A percentile compares a stretch with the other conserved stretches of the same genome.
These are phyloP conservation scores for Cladophialophora yegresii DNA, from an alignment of 2,329 filamentous ascomycete species.

Conservation along the genomic window DNA sequence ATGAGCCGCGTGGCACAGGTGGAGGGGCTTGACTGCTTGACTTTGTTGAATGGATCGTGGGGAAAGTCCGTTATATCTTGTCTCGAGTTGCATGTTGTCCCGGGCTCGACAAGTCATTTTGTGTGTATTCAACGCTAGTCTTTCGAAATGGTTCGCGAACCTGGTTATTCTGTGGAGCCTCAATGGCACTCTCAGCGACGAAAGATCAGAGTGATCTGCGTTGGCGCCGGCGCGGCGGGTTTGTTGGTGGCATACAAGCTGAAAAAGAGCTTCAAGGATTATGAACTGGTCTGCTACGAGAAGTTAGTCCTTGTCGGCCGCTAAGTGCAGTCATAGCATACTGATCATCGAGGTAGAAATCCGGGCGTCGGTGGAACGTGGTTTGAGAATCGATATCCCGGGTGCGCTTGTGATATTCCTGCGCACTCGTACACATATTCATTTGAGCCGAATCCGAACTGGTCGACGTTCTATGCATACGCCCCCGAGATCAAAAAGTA, in stretches of 20 bases:
- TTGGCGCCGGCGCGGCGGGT: slow-evolving; percentile 26
- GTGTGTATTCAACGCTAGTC: neutral
- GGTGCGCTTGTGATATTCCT: slow-evolving; percentile 28
- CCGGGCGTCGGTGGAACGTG: slow-evolving; percentile 46
- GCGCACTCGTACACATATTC: slow-evolving; percentile 29
- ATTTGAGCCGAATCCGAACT: slow-evolving; percentile 35
- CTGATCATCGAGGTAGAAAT: slow-evolving; percentile 26
- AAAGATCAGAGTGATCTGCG: slow-evolving; percentile 27
- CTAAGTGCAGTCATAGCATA: neutral
- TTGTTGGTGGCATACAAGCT: slow-evolving; percentile 26
- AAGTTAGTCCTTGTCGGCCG: slow-evolving; percentile 32
- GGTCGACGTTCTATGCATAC: slow-evolving; percentile 34
- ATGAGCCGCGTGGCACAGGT: neutral
- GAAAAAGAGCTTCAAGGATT: slow-evolving; percentile 36
- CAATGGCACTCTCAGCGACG: slow-evolving; percentile 11
- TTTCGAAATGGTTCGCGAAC: slow-evolving; percentile 12
- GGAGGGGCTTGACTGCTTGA: neutral
- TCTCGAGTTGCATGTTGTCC: neutral
- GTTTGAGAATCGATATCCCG: slow-evolving; percentile 47
- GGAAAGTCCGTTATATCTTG: neutral
- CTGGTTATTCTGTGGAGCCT: neutral
- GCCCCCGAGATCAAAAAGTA: slow-evolving; percentile 38
- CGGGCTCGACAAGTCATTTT: neutral
- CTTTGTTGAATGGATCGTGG: neutral
- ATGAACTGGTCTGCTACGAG: slow-evolving; percentile 48